Evolutionary conservation across 2,329 filamentous ascomycete species (phyloP).

Genomic region (Pyrenochaeta sp.): DNA sequence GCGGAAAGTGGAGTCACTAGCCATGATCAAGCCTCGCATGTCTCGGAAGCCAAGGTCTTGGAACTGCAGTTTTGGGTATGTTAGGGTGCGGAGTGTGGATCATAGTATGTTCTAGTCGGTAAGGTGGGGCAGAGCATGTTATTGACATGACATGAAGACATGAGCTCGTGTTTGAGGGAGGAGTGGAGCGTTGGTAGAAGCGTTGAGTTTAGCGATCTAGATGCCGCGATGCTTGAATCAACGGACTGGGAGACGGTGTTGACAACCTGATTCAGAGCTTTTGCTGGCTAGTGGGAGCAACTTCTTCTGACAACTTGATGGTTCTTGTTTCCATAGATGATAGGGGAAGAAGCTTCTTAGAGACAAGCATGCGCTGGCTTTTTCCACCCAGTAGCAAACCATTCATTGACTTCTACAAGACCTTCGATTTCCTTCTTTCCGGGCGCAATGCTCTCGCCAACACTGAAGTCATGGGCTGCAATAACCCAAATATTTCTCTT

Average conservation of each 20-base stretch:
- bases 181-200: not conserved
- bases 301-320: too few species aligned
- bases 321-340: too few species aligned
- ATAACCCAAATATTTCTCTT: constrained; percentile 41
- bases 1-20: not conserved
- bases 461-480: constrained; percentile 42
- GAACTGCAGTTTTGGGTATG: constrained; percentile 2
- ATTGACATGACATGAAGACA: not conserved
- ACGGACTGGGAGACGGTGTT: too few species aligned
- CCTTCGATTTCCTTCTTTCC: constrained; percentile 34
- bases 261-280: too few species aligned
- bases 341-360: not conserved
- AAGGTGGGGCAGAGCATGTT: not conserved
- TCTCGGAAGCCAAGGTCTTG: constrained; percentile 29
- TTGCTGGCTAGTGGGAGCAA: too few species aligned
- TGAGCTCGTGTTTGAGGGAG: not conserved
- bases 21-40: constrained; percentile 28
- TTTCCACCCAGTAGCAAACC: constrained; percentile 39
- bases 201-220: not conserved
- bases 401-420: constrained; percentile 32
- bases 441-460: constrained; percentile 30
- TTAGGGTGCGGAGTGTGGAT: constrained; percentile 1
- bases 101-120: constrained; percentile 1
- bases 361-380: constrained; percentile 11
- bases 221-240: not conserved